Percentiles rank a stretch among this genome's conserved stretches.
Evolutionary conservation across 768 basidiomycete species (phyloP).

Genomic region (Auriscalpium microsporum): DNA sequence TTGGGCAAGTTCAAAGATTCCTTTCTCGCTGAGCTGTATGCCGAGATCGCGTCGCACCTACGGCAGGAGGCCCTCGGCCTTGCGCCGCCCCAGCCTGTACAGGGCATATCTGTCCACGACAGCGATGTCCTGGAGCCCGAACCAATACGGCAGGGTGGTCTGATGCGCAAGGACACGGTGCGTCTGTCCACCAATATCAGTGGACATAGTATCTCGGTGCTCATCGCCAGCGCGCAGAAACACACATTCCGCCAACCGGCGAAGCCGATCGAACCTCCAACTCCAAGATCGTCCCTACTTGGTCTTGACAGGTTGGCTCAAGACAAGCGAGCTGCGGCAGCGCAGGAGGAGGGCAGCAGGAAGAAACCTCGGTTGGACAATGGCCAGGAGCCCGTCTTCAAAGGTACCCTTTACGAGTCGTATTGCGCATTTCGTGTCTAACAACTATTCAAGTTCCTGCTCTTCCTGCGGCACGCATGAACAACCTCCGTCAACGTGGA

Average conservation of each 20-base stretch:
- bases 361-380: constrained; percentile 57
- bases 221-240: constrained; percentile 33
- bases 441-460: constrained; percentile 54
- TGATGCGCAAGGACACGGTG: constrained; percentile 61
- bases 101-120: constrained; percentile 70
- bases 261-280: constrained; percentile 64
- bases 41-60: constrained; percentile 66
- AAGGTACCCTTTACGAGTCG: constrained; percentile 43
- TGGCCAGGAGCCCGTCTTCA: constrained; percentile 64
- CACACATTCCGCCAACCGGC: constrained; percentile 78
- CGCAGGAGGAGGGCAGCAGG: constrained; percentile 43
- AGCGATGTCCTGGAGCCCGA: constrained; percentile 83
- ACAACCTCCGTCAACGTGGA: constrained; percentile 63
- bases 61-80: constrained; percentile 52
- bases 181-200: constrained; percentile 13
- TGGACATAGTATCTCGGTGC: not conserved
- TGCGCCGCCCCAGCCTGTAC: constrained; percentile 39
- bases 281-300: constrained; percentile 70
- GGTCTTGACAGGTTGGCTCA: constrained; percentile 84
- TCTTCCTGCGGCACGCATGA: constrained; percentile 49
- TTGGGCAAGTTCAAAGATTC: constrained; percentile 85
- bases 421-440: not conserved
- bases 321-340: constrained; percentile 62
- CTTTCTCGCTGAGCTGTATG: constrained; percentile 70
- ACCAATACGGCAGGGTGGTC: constrained; percentile 65